phyloP scores from a whole-genome alignment of 83 land plant species.

The Picea abies region DNA sequence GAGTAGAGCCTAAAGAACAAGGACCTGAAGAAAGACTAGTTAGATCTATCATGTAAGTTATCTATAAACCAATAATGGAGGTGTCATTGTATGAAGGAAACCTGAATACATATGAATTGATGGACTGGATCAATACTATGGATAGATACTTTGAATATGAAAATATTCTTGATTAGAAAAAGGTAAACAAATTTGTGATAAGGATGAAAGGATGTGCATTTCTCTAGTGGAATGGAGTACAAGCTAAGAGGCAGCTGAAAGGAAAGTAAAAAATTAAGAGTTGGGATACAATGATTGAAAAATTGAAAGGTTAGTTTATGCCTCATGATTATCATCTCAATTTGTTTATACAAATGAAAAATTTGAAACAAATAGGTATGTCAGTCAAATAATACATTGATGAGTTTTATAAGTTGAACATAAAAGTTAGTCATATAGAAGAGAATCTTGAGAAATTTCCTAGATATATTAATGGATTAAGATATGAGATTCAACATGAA shows the following conservation, averaged over 20 bases:
- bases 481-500: not conserved
- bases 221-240: not conserved
- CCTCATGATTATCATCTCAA: not conserved
- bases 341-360: not conserved
- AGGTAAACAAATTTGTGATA: not conserved
- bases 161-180: too few relatives aligned
- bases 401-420: not conserved
- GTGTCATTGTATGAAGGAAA: too few relatives aligned
- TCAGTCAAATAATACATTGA: not conserved
- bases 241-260: not conserved
- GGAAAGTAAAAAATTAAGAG: not conserved
- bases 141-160: too few relatives aligned
- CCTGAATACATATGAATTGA: too few relatives aligned
- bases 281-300: not conserved
- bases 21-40: too few relatives aligned
- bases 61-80: too few relatives aligned
- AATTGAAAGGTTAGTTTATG: not conserved
- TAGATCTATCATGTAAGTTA: too few relatives aligned
- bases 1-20: too few relatives aligned
- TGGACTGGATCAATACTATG: too few relatives aligned
- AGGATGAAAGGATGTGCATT: not conserved
- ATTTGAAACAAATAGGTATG: not conserved
- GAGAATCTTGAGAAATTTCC: not conserved
- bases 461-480: not conserved
- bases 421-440: not conserved